Percentiles rank a stretch among this genome's conserved stretches.
Evolutionary conservation across 257 asterid genomes (phyloP).

Genomic region (Knoxia roxburghii): DNA sequence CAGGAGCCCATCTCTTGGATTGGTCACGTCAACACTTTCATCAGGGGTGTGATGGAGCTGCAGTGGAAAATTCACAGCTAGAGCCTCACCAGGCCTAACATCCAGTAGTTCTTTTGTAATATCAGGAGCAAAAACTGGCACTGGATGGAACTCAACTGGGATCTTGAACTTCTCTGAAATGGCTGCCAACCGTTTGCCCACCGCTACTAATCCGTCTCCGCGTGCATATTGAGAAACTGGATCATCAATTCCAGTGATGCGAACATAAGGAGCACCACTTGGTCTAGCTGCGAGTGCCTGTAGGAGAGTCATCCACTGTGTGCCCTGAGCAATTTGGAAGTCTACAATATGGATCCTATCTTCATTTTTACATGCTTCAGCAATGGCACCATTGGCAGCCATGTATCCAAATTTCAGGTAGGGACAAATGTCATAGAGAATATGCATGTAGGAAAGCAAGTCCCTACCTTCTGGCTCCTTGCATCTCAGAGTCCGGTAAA

Average conservation of each 20-base stretch:
- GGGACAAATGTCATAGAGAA: slow-evolving; percentile 81
- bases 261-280: slow-evolving; percentile 79
- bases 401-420: slow-evolving; percentile 86
- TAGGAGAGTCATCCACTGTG: slow-evolving; percentile 87
- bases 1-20: slow-evolving; percentile 79
- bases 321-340: slow-evolving; percentile 89
- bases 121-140: slow-evolving; percentile 70
- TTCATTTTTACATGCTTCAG: slow-evolving; percentile 76
- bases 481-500: slow-evolving; percentile 69
- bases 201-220: slow-evolving; percentile 57
- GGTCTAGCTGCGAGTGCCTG: slow-evolving; percentile 94
- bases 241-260: slow-evolving; percentile 90
- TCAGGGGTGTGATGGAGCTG: slow-evolving; percentile 93
- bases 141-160: slow-evolving; percentile 67
- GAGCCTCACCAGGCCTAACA: slow-evolving; percentile 67
- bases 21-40: slow-evolving; percentile 79
- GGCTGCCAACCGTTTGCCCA: slow-evolving; percentile 47
- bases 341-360: slow-evolving; percentile 80
- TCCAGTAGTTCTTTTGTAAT: slow-evolving; percentile 62
- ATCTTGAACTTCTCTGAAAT: slow-evolving; percentile 66
- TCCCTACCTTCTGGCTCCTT: slow-evolving; percentile 68
- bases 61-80: slow-evolving; percentile 80
- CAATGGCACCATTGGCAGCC: slow-evolving; percentile 97
- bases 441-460: slow-evolving; percentile 76
- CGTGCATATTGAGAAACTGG: slow-evolving; percentile 79